Percentiles rank a stretch among this genome's conserved stretches.
Conservation (phyloP, 2,329 filamentous ascomycete genomes). For the Aspergillus awamori region DNA sequence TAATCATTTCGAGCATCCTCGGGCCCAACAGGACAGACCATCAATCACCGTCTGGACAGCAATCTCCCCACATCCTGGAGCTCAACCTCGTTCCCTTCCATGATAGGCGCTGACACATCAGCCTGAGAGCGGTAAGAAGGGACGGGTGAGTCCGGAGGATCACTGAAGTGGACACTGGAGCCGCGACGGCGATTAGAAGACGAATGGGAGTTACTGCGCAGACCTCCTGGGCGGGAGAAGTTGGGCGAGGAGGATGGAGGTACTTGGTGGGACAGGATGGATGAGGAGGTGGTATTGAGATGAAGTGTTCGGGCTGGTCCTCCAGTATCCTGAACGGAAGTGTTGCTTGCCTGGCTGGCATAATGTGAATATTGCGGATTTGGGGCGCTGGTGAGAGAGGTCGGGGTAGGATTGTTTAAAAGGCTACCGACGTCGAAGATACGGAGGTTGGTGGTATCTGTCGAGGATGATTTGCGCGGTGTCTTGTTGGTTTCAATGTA, state of each 20-base stretch:
- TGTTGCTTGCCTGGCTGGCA: conserved; percentile 29
- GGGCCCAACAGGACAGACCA: not conserved
- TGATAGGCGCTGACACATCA: conserved; percentile 19
- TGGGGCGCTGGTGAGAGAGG: not conserved
- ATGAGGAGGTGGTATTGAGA: not conserved
- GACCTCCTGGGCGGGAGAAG: conserved; percentile 18
- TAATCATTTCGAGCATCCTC: not conserved
- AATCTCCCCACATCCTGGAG: conserved; percentile 51
- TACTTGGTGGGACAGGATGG: not conserved
- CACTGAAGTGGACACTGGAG: conserved; percentile 24
- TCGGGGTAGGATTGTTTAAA: conserved; percentile 40
- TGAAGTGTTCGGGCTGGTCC: conserved; percentile 22
- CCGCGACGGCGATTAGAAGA: conserved; percentile 13
- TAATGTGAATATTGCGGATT: not conserved
- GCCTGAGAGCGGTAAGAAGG: conserved; percentile 27
- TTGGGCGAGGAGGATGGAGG: conserved; percentile 1
- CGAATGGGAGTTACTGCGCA: conserved; percentile 16
- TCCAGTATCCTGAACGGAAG: conserved; percentile 40
- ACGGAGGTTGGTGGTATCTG: conserved; percentile 62
- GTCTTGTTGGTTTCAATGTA: conserved; percentile 37
- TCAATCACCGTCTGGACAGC: conserved; percentile 25
- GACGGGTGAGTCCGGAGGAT: conserved; percentile 17
- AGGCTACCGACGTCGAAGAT: conserved; percentile 86
- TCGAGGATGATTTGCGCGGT: conserved; percentile 37
- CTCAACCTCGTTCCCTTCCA: conserved; percentile 31